Evolutionary conservation across 164 flowering plant genomes (phyloP).

Genomic region (Vitis amurensis): DNA sequence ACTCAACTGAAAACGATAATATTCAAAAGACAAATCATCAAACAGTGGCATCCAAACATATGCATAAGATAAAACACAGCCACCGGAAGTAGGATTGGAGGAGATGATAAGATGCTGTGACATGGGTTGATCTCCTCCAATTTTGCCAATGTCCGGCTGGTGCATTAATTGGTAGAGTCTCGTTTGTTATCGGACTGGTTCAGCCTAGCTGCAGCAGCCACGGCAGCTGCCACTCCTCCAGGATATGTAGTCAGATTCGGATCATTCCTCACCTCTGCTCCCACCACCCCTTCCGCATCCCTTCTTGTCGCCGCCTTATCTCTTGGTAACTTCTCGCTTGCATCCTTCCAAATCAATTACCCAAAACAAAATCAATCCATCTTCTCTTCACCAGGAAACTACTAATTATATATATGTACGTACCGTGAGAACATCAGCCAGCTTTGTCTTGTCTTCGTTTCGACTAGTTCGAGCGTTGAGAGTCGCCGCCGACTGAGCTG

Average conservation of each 20-base stretch:
- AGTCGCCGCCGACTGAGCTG: constrained; percentile 60
- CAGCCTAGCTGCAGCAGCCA: constrained; percentile 68
- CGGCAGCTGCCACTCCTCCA: constrained; percentile 64
- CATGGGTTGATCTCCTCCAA: too few relatives aligned
- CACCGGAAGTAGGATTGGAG: too few relatives aligned
- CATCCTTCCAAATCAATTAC: constrained; percentile 33
- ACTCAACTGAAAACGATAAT: too few relatives aligned
- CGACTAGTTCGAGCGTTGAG: constrained; percentile 32
- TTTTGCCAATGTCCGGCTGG: too few relatives aligned
- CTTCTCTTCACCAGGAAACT: too few relatives aligned
- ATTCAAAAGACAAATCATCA: too few relatives aligned
- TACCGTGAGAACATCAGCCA: constrained; percentile 55
- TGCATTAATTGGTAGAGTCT: too few relatives aligned
- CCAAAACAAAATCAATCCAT: too few relatives aligned
- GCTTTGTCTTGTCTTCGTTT: constrained; percentile 50
- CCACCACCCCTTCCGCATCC: constrained; percentile 66
- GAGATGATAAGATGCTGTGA: too few relatives aligned
- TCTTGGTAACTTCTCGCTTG: constrained; percentile 39
- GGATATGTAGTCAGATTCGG: constrained; percentile 55
- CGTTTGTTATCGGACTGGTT: constrained; percentile 29
- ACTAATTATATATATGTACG: background rate
- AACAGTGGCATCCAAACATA: too few relatives aligned
- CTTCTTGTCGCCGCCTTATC: constrained; percentile 52
- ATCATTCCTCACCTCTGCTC: constrained; percentile 64
- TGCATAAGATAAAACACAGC: too few relatives aligned